Base-by-base conservation (phyloP, 2,329 filamentous ascomycete genomes). In the Aspergillus udagawae region DNA sequence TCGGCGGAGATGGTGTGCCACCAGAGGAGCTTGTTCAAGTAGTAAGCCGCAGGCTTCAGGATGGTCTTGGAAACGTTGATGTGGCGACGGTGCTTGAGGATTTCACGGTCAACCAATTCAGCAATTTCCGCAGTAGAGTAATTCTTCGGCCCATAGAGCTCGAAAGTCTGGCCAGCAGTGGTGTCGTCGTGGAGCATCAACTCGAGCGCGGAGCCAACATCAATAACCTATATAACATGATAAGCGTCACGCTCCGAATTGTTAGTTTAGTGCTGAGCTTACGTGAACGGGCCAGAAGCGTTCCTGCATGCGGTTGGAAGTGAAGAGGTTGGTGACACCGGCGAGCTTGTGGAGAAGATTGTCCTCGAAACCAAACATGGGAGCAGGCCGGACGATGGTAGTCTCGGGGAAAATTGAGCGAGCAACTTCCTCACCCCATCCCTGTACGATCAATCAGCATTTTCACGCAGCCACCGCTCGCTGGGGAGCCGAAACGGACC, bases 351-450 rank as follows among this genome's bases (percentile, higher is more conserved):
- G 86, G 41, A 99, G 86, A 48, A 99, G 84, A 68, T 88, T 88
- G 77, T 99, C 94, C 77, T 99, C 94, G 70, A 92, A 96, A 38
- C 94, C 94, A 72, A 96, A 99, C 75, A 96, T 84, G 53, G 92
- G 94, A 12, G 93, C 90, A 48, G 94, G 94, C 62, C 94, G 87
- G 63, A 99, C 94, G 66, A 99, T 92, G 49, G 94, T 99, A 20
- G 94, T 96, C 79, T 99, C 94, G 27, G 94, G 94, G 80, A 92
- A 99, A 72, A 97, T 92, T 67, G 83, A 86, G 61, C 93, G 88
- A 49, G 87, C 94, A 51, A 95, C 84, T 72, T 88, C 81, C 79
- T 99, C 94, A 65, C 90, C 90, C 70, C 82, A 84, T 59, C 82
- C 92, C 89, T 89, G 60, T 25, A 41, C 21, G 10, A 23, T 51